phyloP scores from a whole-genome alignment of 768 basidiomycete genomes.

The Candolleomyces efflorescens region DNA sequence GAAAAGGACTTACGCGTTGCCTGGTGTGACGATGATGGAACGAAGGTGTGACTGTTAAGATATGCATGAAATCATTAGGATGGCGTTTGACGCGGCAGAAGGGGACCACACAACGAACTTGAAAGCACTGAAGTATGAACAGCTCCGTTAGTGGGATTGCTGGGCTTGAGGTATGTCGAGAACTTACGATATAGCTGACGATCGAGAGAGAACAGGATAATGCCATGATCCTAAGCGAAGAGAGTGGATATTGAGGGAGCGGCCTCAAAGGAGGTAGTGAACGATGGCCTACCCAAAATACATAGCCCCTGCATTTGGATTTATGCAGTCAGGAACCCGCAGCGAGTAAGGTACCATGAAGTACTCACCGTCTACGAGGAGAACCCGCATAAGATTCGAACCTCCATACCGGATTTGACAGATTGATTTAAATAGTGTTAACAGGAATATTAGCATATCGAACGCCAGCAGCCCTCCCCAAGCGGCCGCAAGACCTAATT shows the following conservation, averaged over 20 bases:
- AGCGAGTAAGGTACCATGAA: background rate
- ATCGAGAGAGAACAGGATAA: background rate
- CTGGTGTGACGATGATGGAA: background rate
- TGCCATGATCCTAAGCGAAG: background rate
- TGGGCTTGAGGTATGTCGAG: background rate
- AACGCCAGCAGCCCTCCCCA: constrained; percentile 38
- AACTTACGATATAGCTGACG: background rate
- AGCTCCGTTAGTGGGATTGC: background rate
- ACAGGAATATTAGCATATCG: constrained; percentile 35
- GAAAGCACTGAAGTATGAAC: background rate
- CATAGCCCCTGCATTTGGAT: constrained; percentile 25
- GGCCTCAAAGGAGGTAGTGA: background rate
- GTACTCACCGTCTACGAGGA: constrained; percentile 38
- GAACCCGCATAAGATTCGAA: constrained; percentile 19
- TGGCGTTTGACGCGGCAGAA: background rate
- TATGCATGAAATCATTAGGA: constrained; percentile 11
- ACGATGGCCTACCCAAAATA: constrained; percentile 33
- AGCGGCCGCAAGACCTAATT: constrained; percentile 27
- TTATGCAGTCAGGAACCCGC: background rate
- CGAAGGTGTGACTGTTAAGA: constrained; percentile 2
- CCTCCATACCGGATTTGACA: constrained; percentile 13
- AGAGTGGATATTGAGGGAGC: background rate
- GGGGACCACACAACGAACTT: constrained; percentile 12
- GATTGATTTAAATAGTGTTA: constrained; percentile 36
- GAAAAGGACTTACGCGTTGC: background rate